Evolutionary conservation across 768 basidiomycete genomes (phyloP).

Genomic region (Exidia glandulosa): DNA sequence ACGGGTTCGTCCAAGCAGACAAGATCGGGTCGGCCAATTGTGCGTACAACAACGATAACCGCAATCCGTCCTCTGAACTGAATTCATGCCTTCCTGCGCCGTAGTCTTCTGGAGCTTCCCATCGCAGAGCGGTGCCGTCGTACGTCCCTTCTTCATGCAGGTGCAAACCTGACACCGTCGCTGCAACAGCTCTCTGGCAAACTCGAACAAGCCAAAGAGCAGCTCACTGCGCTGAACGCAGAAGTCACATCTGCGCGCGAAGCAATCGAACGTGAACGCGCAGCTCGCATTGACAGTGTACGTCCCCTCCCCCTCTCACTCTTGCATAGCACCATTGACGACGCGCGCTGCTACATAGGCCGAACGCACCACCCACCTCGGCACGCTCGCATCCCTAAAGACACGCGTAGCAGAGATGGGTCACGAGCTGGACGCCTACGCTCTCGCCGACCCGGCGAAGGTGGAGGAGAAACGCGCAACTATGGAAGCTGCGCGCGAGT

Average conservation of each 20-base stretch:
- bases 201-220: constrained; percentile 38
- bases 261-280: constrained; percentile 40
- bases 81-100: constrained; percentile 3
- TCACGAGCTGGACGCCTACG: constrained; percentile 64
- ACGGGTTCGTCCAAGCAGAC: constrained; percentile 74
- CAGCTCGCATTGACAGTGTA: constrained; percentile 48
- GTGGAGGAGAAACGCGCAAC: constrained; percentile 69
- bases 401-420: constrained; percentile 42
- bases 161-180: not conserved
- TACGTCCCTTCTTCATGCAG: constrained; percentile 17
- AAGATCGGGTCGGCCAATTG: constrained; percentile 95
- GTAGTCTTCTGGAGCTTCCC: constrained; percentile 95
- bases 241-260: constrained; percentile 41
- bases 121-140: constrained; percentile 72
- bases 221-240: constrained; percentile 27
- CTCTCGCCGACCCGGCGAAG: constrained; percentile 74
- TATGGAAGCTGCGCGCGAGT: constrained; percentile 68
- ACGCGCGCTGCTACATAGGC: constrained; percentile 30
- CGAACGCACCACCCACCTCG: constrained; percentile 42
- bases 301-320: constrained; percentile 8
- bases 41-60: constrained; percentile 25
- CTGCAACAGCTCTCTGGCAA: constrained; percentile 43
- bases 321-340: not conserved
- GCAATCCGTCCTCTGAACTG: not conserved
- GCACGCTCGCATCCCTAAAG: constrained; percentile 35